A percentile compares a stretch with the other conserved stretches of the same genome.
Conservation (phyloP, 139 green algal species). For the Chlamydomonas sp. region DNA sequence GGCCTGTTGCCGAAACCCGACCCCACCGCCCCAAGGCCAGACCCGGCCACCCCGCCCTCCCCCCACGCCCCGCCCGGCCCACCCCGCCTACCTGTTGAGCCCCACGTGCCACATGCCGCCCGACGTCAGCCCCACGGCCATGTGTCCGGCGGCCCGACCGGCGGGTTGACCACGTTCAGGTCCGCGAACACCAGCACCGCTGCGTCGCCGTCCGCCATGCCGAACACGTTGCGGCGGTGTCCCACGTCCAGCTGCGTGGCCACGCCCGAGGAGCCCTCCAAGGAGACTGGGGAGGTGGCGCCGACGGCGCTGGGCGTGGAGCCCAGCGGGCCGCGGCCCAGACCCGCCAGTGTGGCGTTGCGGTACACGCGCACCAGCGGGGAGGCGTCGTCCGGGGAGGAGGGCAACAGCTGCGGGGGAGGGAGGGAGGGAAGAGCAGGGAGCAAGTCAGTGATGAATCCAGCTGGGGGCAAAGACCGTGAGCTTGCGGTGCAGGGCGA, state of each 20-base stretch:
- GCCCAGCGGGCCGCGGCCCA: neutral
- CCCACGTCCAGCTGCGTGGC: conserved; percentile 8
- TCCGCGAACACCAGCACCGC: neutral
- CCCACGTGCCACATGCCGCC: conserved; percentile 12
- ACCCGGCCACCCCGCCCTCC: too few species aligned
- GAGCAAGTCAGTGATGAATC: too few species aligned
- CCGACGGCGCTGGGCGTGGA: neutral
- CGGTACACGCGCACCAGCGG: conserved; percentile 4
- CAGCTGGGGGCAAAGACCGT: too few species aligned
- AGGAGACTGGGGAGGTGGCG: neutral
- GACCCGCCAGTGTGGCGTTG: neutral
- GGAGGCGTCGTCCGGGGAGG: neutral
- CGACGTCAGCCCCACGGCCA: neutral
- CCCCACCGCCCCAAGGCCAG: too few species aligned
- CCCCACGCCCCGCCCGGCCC: too few species aligned
- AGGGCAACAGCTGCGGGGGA: neutral
- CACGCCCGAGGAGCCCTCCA: too few species aligned
- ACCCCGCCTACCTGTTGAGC: neutral
- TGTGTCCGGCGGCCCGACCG: neutral
- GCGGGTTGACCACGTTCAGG: conserved; percentile 3
- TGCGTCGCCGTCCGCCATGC: neutral
- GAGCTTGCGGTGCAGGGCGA: too few species aligned
- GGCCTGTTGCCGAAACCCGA: too few species aligned
- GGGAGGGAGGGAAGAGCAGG: too few species aligned
- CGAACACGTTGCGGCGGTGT: neutral